phyloP scores from a whole-genome alignment of 2,329 filamentous ascomycete species.

The Colletotrichum sp. region DNA sequence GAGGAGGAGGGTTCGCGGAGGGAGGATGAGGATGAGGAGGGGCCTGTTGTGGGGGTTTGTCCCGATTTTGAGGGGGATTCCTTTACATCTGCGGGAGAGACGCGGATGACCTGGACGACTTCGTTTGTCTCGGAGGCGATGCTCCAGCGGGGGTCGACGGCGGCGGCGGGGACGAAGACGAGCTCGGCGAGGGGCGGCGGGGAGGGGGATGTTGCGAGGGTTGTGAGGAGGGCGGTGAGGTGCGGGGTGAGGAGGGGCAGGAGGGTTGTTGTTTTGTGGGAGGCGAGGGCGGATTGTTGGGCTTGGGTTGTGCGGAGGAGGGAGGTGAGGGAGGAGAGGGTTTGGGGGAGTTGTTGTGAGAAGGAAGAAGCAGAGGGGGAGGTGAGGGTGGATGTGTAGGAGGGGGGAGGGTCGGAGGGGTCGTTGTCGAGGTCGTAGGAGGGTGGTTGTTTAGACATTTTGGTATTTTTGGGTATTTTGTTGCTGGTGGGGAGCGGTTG shows the following conservation, averaged over 20 bases:
- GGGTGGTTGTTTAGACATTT: conserved; percentile 20
- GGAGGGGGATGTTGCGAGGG: conserved; percentile 36
- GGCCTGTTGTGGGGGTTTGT: neutral
- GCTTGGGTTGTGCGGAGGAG: conserved; percentile 40
- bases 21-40: too few species aligned
- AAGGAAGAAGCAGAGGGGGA: conserved; percentile 24
- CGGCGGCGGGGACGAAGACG: conserved; percentile 47
- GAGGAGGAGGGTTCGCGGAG: neutral
- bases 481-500: too few species aligned
- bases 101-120: conserved; percentile 34
- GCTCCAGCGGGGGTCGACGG: conserved; percentile 40
- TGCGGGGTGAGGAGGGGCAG: conserved; percentile 44
- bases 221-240: conserved; percentile 45
- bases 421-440: neutral
- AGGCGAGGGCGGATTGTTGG: conserved; percentile 40
- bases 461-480: too few species aligned
- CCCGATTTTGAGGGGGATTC: neutral
- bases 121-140: conserved; percentile 38
- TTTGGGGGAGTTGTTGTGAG: conserved; percentile 28
- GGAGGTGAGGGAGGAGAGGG: conserved; percentile 37
- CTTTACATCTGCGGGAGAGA: conserved; percentile 18
- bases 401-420: conserved; percentile 23
- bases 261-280: conserved; percentile 27
- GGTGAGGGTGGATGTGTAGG: conserved; percentile 6
- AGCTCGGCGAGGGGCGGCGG: conserved; percentile 43